phyloP scores from a whole-genome alignment of 306 rosid species.

The Senna siamea region DNA sequence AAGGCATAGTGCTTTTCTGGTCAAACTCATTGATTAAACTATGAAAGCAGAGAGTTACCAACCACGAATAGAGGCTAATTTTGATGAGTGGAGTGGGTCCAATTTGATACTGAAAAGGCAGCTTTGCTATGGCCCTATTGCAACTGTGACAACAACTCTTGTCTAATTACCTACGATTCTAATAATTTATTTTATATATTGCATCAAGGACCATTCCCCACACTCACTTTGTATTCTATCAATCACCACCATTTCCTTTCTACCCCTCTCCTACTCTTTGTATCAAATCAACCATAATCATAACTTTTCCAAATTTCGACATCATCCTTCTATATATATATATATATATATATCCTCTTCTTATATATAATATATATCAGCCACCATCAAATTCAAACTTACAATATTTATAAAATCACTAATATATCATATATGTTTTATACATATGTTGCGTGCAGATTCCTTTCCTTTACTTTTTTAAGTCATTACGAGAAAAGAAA shows the following conservation, averaged over 20 bases:
- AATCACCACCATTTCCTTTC: conserved; percentile 43
- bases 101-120: conserved; percentile 48
- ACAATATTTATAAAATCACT: not conserved
- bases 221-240: conserved; percentile 20
- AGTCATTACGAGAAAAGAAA: conserved; percentile 17
- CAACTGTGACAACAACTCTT: conserved; percentile 61
- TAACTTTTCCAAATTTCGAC: conserved; percentile 51
- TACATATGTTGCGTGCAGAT: not conserved
- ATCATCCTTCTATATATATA: conserved; percentile 24
- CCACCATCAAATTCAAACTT: conserved; percentile 28
- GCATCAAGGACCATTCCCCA: too few relatives aligned
- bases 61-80: conserved; percentile 31
- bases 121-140: conserved; percentile 46
- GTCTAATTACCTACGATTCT: conserved; percentile 61
- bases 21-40: conserved; percentile 34
- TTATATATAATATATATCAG: conserved; percentile 24
- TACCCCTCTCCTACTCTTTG: conserved; percentile 6
- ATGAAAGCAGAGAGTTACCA: conserved; percentile 26
- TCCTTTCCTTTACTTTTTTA: not conserved
- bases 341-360: conserved; percentile 37
- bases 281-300: conserved; percentile 48
- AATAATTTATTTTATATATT: too few relatives aligned
- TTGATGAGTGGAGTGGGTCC: conserved; percentile 52
- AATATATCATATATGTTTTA: not conserved
- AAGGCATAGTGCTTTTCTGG: not conserved